A percentile compares a stretch with the other conserved stretches of the same genome.
These are phyloP conservation scores for Penicillium sp. DNA, from an alignment of 2,329 filamentous ascomycete genomes.

Conservation along the genomic window DNA sequence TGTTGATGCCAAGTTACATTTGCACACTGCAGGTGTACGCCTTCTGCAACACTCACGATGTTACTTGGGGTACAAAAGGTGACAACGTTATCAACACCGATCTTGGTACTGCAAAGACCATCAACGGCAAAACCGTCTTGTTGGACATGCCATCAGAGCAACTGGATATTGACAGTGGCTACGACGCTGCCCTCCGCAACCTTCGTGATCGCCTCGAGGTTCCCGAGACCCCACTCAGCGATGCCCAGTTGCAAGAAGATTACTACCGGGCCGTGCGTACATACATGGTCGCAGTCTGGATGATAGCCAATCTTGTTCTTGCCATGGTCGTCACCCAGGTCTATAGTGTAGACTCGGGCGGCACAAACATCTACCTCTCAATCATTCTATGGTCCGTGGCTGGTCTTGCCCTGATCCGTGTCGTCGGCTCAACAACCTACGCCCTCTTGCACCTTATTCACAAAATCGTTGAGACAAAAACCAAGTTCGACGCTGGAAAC, in stretches of 20 bases:
- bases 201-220: slow-evolving; percentile 91
- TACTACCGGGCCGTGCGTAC: slow-evolving; percentile 97
- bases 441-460: slow-evolving; percentile 81
- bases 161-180: slow-evolving; percentile 95
- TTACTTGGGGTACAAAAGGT: slow-evolving; percentile 98
- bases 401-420: slow-evolving; percentile 80
- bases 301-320: slow-evolving; percentile 86
- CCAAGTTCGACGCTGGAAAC: slow-evolving; percentile 55
- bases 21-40: slow-evolving; percentile 97
- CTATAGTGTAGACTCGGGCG: slow-evolving; percentile 70
- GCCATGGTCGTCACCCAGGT: slow-evolving; percentile 91
- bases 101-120: slow-evolving; percentile 78
- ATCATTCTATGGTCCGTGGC: slow-evolving; percentile 95
- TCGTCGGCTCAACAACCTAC: slow-evolving; percentile 77
- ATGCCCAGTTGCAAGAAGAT: slow-evolving; percentile 90
- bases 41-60: slow-evolving; percentile 98
- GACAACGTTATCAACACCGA: slow-evolving; percentile 95
- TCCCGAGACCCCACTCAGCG: slow-evolving; percentile 58
- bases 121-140: slow-evolving; percentile 78
- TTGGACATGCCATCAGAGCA: slow-evolving; percentile 98
- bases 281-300: slow-evolving; percentile 96
- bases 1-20: slow-evolving; percentile 88
- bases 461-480: slow-evolving; percentile 79
- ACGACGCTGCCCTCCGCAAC: slow-evolving; percentile 95
- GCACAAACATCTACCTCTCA: slow-evolving; percentile 83